Conservation (phyloP, 805 yeast genomes). For the Wickerhamomyces bovis region DNA sequence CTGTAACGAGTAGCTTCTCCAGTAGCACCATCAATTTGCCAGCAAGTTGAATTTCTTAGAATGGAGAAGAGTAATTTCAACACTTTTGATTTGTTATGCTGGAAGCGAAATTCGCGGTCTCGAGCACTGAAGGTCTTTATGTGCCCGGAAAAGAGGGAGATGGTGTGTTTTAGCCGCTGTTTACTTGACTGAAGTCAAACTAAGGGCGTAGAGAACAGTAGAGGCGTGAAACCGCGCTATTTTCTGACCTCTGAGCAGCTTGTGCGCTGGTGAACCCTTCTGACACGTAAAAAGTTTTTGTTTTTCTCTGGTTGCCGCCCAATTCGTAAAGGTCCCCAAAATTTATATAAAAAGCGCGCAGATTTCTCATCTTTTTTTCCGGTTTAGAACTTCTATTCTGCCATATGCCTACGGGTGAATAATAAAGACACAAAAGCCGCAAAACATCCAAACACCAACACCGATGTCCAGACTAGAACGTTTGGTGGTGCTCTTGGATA, state of each 20-base stretch:
- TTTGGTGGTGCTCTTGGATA: conserved; percentile 56
- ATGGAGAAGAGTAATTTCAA: not conserved
- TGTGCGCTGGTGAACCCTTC: not conserved
- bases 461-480: conserved; percentile 37
- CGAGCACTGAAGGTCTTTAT: not conserved
- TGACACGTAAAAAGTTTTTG: not conserved
- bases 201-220: not conserved
- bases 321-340: not conserved
- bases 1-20: no score
- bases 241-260: not conserved
- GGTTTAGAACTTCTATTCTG: not conserved
- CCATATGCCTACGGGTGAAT: not conserved
- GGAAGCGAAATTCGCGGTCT: not conserved
- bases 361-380: conserved; percentile 5
- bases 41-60: not conserved
- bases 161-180: not conserved
- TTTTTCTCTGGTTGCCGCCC: not conserved
- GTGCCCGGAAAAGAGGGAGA: not conserved
- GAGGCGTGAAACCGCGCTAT: not conserved
- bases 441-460: not conserved
- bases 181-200: not conserved
- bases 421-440: not conserved
- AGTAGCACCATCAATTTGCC: no score
- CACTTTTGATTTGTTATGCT: not conserved
- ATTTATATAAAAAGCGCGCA: conserved; percentile 11